Evolutionary conservation across 2,329 filamentous ascomycete genomes (phyloP).

Genomic region (Epicoccum sorghinum): DNA sequence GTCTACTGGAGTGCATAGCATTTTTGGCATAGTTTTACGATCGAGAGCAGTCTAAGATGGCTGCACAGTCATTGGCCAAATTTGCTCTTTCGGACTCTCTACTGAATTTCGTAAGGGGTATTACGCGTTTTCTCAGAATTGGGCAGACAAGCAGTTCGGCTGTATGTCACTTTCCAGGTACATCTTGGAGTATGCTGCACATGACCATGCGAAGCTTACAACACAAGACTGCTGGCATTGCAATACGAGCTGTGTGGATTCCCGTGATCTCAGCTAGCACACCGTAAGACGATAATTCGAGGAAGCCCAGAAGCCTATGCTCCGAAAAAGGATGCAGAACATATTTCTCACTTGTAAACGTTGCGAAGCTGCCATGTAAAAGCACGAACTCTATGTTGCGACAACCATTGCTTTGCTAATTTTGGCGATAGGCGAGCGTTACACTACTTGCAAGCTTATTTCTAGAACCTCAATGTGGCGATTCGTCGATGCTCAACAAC

Average conservation of each 20-base stretch:
- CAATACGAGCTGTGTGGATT: background rate
- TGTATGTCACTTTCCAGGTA: no score
- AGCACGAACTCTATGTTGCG: background rate
- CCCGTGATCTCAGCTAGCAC: background rate
- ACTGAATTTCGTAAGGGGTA: no score
- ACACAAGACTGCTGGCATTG: slow-evolving; percentile 1
- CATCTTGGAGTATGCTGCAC: background rate
- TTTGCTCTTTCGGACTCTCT: no score
- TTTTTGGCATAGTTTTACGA: no score
- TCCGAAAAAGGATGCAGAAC: background rate
- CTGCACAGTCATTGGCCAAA: no score
- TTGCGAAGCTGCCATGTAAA: no score
- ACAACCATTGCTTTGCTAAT: background rate
- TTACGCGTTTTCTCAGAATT: no score
- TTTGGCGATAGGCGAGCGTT: slow-evolving; percentile 2
- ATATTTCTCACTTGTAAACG: background rate
- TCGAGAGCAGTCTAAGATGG: no score
- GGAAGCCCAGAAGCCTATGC: background rate
- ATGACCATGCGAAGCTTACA: background rate
- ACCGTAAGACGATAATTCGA: background rate
- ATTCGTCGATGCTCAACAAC: slow-evolving; percentile 10
- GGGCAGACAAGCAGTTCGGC: no score
- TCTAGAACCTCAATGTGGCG: slow-evolving; percentile 1
- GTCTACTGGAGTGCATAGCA: no score
- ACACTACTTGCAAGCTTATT: slow-evolving; percentile 6